A percentile compares a stretch with the other conserved stretches of the same genome.
Evolutionary conservation across 2,329 filamentous ascomycete genomes (phyloP).

Genomic region (Monosporascus sp.): DNA sequence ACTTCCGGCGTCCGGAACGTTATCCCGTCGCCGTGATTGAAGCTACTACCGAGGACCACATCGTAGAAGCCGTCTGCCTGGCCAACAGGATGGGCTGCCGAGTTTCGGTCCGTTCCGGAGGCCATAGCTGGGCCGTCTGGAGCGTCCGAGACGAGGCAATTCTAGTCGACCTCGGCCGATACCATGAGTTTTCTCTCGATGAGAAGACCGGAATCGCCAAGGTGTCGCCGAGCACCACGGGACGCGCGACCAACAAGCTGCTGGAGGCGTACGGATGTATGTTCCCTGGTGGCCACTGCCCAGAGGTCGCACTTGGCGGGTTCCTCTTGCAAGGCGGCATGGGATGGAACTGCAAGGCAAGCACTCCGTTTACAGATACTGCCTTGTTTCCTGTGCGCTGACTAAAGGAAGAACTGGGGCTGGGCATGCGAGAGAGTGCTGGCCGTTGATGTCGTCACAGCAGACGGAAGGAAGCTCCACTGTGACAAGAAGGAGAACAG

Average conservation of each 20-base stretch:
- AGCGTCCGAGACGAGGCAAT: slow-evolving; percentile 42
- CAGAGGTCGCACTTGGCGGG: too few relatives aligned
- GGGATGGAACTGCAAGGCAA: too few relatives aligned
- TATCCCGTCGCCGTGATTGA: slow-evolving; percentile 38
- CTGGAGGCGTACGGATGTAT: too few relatives aligned
- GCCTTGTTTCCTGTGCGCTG: background rate
- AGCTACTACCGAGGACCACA: slow-evolving; percentile 30
- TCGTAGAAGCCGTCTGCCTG: slow-evolving; percentile 33
- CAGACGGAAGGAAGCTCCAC: slow-evolving; percentile 32
- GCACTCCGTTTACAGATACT: too few relatives aligned
- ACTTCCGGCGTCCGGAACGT: slow-evolving; percentile 28
- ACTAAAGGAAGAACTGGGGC: slow-evolving; percentile 41
- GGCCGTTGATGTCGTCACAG: slow-evolving; percentile 43
- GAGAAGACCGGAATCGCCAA: too few relatives aligned
- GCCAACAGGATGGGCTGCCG: slow-evolving; percentile 31
- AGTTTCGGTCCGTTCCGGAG: slow-evolving; percentile 42
- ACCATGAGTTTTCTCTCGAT: slow-evolving; percentile 16
- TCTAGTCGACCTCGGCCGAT: slow-evolving; percentile 29
- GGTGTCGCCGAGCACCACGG: too few relatives aligned
- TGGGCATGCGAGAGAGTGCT: slow-evolving; percentile 45
- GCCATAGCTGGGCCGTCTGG: slow-evolving; percentile 46
- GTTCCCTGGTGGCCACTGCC: too few relatives aligned
- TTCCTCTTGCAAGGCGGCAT: too few relatives aligned
- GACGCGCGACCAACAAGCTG: too few relatives aligned
- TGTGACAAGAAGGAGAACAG: slow-evolving; percentile 32